These are phyloP conservation scores for Spergularia azorica DNA, from an alignment of 179 eudicot species.

Conservation along the genomic window DNA sequence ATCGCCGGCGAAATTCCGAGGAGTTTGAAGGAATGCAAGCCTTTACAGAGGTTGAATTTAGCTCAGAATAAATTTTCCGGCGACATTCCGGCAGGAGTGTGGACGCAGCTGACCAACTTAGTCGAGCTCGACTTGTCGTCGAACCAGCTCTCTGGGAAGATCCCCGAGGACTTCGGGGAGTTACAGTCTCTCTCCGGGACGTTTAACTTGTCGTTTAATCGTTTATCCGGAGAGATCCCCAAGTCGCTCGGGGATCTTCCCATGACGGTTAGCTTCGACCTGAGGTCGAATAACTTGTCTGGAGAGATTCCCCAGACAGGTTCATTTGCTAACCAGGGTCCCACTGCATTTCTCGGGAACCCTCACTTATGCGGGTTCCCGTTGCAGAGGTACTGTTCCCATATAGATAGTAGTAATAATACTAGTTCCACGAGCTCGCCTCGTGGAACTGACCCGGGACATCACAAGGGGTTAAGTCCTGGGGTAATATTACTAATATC, in stretches of 20 bases:
- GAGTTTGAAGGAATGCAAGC: conserved; percentile 45
- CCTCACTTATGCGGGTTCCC: conserved; percentile 85
- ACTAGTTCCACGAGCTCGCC: neutral
- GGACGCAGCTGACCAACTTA: conserved; percentile 58
- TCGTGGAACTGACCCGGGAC: conserved; percentile 14
- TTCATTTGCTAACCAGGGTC: conserved; percentile 89
- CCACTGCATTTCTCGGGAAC: conserved; percentile 84
- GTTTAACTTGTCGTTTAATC: conserved; percentile 71
- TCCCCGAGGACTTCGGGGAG: conserved; percentile 73
- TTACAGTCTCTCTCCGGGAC: conserved; percentile 71
- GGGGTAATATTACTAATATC: conserved; percentile 73
- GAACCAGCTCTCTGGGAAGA: conserved; percentile 52
- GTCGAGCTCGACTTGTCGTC: conserved; percentile 70
- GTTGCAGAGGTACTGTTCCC: conserved; percentile 46
- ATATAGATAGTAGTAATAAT: conserved; percentile 4
- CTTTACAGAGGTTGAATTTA: conserved; percentile 56
- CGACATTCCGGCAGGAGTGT: conserved; percentile 58
- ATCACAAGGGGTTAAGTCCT: conserved; percentile 53
- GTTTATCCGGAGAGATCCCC: conserved; percentile 64
- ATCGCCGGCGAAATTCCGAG: conserved; percentile 51
- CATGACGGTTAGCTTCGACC: conserved; percentile 86
- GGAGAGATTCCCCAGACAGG: conserved; percentile 94
- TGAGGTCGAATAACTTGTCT: conserved; percentile 57
- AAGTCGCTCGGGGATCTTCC: conserved; percentile 74
- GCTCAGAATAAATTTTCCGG: conserved; percentile 64